Percentiles rank a stretch among this genome's conserved stretches.
Evolutionary conservation across 257 asterid species (phyloP).

Genomic region (Solanum pennellii): DNA sequence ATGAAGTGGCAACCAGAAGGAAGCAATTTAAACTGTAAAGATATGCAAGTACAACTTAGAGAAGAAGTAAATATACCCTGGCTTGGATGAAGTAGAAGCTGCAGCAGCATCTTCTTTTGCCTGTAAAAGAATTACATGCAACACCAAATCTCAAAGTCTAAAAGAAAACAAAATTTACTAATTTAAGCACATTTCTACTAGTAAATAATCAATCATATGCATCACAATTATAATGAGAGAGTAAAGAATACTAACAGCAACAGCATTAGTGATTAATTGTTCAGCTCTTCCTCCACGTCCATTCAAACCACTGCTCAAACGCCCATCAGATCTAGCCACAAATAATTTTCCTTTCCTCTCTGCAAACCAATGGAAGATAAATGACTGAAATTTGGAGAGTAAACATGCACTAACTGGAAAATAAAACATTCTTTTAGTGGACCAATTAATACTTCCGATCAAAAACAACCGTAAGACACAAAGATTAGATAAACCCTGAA

Average conservation of each 20-base stretch:
- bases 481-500: background rate
- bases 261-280: constrained; percentile 34
- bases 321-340: constrained; percentile 30
- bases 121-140: constrained; percentile 13
- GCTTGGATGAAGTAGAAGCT: constrained; percentile 41
- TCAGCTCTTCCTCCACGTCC: constrained; percentile 12
- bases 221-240: background rate
- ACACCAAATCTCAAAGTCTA: background rate
- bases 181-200: background rate
- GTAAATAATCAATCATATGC: background rate
- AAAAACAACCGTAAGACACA: background rate
- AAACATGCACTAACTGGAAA: background rate
- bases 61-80: constrained; percentile 36
- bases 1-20: background rate
- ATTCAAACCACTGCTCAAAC: constrained; percentile 19
- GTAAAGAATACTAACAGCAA: constrained; percentile 31
- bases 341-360: constrained; percentile 32
- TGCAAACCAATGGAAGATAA: constrained; percentile 1
- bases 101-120: constrained; percentile 27
- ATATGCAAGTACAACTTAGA: background rate
- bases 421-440: background rate
- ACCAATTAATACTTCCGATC: background rate
- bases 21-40: background rate
- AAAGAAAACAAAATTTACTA: background rate
- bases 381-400: background rate